Base-by-base conservation (phyloP, 2,329 filamentous ascomycete species). In the Nemania diffusa region DNA sequence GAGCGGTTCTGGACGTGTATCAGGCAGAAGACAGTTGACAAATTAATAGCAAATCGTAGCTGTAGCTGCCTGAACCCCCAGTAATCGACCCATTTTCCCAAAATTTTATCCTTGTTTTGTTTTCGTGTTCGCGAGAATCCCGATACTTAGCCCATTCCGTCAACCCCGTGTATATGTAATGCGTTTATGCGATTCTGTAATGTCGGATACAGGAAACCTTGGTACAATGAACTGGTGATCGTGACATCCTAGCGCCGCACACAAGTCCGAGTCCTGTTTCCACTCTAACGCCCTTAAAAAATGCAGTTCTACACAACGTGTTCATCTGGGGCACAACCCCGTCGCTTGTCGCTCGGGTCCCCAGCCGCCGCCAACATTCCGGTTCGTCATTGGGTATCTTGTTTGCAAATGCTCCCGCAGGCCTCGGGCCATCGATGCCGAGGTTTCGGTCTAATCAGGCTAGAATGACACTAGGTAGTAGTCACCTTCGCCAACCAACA, bases 401-500 rank as follows among this genome's bases (percentile, higher is more conserved):
- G 32, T 57, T 62, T 51, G 52, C 20, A 62, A 67, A 51, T 50
- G n/a, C n/a, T n/a, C n/a, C 50, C 48, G n/a, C 32, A 32, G 17
- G 34, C 50, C 53, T 59, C 50, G 34, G 57, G 22, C 32, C 44
- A 27, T 44, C n/a, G 9, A 15, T 32, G 9, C 57, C 44, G 51
- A 61, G 29, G 9, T 7, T 17, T 13, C n/a, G 22, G 26, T 26
- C 26, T 51, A 56, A 27, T 42, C 26, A 63, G 32, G 48, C 55
- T 27, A 13, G 27, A 40, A 26, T 42, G 42, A 32, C 34, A 50
- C 57, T 50, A 20, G 5, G n/a, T 17, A 52, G 34, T 27, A 44
- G 55, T 66, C 76, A 88, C 72, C 84, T 85, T 77, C 86, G 85
- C 88, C 88, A 89, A 53, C 88, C 88, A 68, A 90, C 89, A 76